phyloP scores from a whole-genome alignment of 2,329 filamentous ascomycete species.

The Paecilomyces dactylethromorphus region DNA sequence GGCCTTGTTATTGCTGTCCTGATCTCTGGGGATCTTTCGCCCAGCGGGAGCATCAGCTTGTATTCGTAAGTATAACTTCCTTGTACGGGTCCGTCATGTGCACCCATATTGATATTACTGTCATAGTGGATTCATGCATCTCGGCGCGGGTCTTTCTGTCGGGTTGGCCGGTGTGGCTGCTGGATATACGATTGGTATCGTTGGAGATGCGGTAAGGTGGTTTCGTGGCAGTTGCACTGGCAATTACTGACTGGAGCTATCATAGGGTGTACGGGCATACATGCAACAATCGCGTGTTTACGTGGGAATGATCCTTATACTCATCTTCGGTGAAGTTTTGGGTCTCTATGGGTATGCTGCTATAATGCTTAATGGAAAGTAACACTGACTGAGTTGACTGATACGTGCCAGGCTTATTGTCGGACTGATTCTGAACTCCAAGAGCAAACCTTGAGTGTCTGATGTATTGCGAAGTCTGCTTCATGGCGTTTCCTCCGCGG shows the following conservation, averaged over 20 bases:
- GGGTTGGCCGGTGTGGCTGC: slow-evolving; percentile 89
- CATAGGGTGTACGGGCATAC: slow-evolving; percentile 74
- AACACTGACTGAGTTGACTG: not conserved
- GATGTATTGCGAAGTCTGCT: not conserved
- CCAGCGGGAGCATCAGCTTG: slow-evolving; percentile 67
- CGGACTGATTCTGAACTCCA: slow-evolving; percentile 83
- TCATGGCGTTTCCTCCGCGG: not conserved
- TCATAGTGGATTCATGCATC: slow-evolving; percentile 79
- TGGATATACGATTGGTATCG: slow-evolving; percentile 92
- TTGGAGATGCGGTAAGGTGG: slow-evolving; percentile 73
- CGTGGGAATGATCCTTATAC: slow-evolving; percentile 95
- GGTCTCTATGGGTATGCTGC: slow-evolving; percentile 82
- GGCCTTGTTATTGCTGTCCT: slow-evolving; percentile 93
- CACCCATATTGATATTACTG: slow-evolving; percentile 12
- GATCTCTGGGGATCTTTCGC: slow-evolving; percentile 81
- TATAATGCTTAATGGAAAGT: not conserved
- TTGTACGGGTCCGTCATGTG: slow-evolving; percentile 11
- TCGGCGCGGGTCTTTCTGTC: slow-evolving; percentile 83
- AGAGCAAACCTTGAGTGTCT: slow-evolving; percentile 54
- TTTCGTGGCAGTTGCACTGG: slow-evolving; percentile 5
- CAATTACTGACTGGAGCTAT: slow-evolving; percentile 13
- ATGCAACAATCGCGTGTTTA: slow-evolving; percentile 96
- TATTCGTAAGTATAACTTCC: slow-evolving; percentile 58
- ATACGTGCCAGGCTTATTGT: slow-evolving; percentile 65
- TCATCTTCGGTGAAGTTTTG: slow-evolving; percentile 97